These are phyloP conservation scores for Phytophthora colocasiae DNA, from an alignment of 352 stramenopile species.

Conservation along the genomic window DNA sequence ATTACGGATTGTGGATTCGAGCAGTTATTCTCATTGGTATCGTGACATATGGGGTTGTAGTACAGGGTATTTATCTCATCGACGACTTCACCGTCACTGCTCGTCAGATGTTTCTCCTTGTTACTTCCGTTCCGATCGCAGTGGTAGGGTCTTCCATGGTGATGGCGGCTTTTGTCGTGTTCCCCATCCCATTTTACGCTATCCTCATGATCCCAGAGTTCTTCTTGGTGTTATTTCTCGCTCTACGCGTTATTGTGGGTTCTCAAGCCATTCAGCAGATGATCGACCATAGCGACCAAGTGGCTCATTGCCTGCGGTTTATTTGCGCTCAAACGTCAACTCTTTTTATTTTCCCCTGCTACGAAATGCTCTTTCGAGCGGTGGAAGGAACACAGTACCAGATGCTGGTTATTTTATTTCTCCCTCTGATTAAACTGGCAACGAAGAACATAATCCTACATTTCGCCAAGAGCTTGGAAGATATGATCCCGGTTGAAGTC, in stretches of 20 bases:
- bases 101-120: slow-evolving; percentile 8
- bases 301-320: slow-evolving; percentile 24
- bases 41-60: slow-evolving; percentile 15
- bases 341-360: slow-evolving; percentile 29
- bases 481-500: slow-evolving; percentile 26
- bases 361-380: slow-evolving; percentile 25
- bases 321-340: slow-evolving; percentile 25
- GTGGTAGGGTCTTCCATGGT: slow-evolving; percentile 6
- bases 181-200: slow-evolving; percentile 33
- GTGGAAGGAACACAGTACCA: slow-evolving; percentile 12
- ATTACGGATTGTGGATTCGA: slow-evolving; percentile 31
- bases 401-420: slow-evolving; percentile 20
- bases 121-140: slow-evolving; percentile 1
- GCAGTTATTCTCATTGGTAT: slow-evolving; percentile 16
- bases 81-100: slow-evolving; percentile 14
- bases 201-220: slow-evolving; percentile 14
- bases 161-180: slow-evolving; percentile 17
- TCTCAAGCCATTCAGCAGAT: slow-evolving; percentile 7
- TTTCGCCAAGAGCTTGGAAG: slow-evolving; percentile 20
- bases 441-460: slow-evolving; percentile 30
- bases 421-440: slow-evolving; percentile 37
- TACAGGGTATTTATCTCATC: slow-evolving; percentile 27
- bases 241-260: slow-evolving; percentile 16
- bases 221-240: slow-evolving; percentile 22
- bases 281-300: slow-evolving; percentile 13